These are phyloP conservation scores for Huntiella decipiens DNA, from an alignment of 2,329 filamentous ascomycete species.

Conservation along the genomic window DNA sequence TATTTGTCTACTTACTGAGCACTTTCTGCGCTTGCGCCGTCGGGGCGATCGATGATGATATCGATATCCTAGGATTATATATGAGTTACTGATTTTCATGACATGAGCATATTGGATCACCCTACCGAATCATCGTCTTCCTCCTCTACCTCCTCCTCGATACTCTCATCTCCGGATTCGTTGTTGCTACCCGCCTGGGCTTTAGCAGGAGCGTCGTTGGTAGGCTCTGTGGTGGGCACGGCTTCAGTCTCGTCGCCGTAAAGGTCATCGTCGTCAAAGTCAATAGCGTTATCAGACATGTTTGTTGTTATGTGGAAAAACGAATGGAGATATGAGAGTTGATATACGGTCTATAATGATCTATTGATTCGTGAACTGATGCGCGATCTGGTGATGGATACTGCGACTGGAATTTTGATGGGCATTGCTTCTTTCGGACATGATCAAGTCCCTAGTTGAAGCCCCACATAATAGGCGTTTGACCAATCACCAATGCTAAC, in stretches of 20 bases:
- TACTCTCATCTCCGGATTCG: constrained; percentile 19
- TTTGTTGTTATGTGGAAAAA: not conserved
- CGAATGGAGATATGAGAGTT: not conserved
- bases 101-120: not conserved
- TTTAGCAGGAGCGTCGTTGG: constrained; percentile 15
- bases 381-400: not conserved
- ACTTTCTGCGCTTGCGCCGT: constrained; percentile 40
- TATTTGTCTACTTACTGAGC: constrained; percentile 28
- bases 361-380: not conserved
- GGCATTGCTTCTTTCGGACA: too few species aligned
- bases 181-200: not conserved
- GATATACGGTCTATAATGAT: not conserved
- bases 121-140: constrained; percentile 25
- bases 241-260: constrained; percentile 36
- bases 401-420: too few species aligned
- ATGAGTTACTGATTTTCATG: constrained; percentile 1
- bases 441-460: too few species aligned
- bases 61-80: constrained; percentile 37
- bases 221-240: constrained; percentile 15
- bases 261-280: constrained; percentile 50
- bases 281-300: constrained; percentile 25
- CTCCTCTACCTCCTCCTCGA: constrained; percentile 46
- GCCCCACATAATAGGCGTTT: too few species aligned
- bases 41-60: constrained; percentile 48
- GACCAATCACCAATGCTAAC: too few species aligned